A percentile compares a stretch with the other conserved stretches of the same genome.
phyloP scores from a whole-genome alignment of 495 filamentous ascomycete species.

The Tuber microsphaerosporum region DNA sequence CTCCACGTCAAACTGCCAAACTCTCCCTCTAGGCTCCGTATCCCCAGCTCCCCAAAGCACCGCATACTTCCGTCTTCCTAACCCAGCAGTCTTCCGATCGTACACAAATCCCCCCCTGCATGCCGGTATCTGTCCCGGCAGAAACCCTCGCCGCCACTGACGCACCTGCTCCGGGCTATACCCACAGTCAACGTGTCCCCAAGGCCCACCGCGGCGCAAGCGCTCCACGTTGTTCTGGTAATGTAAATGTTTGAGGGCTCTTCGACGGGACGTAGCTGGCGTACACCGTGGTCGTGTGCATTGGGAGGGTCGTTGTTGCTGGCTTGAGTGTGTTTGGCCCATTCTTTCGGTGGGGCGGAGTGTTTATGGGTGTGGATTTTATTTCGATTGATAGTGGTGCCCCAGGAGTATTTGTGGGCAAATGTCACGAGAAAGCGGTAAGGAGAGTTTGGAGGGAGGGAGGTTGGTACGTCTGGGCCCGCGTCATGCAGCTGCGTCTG shows the following conservation, averaged over 20 bases:
- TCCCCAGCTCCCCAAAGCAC: not conserved
- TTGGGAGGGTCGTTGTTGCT: not conserved
- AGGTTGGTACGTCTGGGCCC: not conserved
- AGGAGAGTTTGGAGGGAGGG: not conserved
- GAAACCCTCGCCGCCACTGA: not conserved
- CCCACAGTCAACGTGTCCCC: not conserved
- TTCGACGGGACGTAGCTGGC: not conserved
- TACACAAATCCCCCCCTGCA: not conserved
- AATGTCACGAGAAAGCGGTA: not conserved
- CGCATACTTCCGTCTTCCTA: not conserved
- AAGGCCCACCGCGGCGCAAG: not conserved
- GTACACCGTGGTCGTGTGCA: not conserved
- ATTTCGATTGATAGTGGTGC: not conserved
- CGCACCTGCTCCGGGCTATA: not conserved
- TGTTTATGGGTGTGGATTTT: not conserved
- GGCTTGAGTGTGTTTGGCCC: not conserved
- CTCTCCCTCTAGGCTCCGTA: not conserved
- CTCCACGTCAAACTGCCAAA: not conserved
- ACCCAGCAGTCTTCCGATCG: not conserved
- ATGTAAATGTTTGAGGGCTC: not conserved
- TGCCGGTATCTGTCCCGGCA: not conserved
- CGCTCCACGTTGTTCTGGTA: not conserved
- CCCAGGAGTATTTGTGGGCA: not conserved
- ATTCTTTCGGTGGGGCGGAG: not conserved
- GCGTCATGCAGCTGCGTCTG: not conserved